Evolutionary conservation across 2,329 filamentous ascomycete genomes (phyloP).

Genomic region (Stagonosporopsis chrysanthemi): DNA sequence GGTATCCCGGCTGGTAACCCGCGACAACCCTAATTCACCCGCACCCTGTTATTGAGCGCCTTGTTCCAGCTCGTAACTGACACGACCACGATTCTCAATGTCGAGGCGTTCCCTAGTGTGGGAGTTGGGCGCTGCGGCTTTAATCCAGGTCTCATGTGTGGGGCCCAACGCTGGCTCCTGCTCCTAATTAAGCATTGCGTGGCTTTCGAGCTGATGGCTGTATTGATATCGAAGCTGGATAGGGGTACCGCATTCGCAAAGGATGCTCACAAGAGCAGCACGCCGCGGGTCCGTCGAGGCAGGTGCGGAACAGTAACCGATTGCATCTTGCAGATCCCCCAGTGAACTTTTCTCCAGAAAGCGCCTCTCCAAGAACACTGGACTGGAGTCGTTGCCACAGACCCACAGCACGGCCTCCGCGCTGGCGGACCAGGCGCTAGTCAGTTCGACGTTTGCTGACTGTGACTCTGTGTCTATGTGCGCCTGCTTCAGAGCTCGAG

Average conservation of each 20-base stretch:
- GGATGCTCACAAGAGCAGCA: background rate
- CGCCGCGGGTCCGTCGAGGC: background rate
- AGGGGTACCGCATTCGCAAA: background rate
- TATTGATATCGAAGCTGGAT: background rate
- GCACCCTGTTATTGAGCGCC: conserved; percentile 7
- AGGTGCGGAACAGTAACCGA: conserved; percentile 2
- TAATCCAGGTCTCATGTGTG: conserved; percentile 9
- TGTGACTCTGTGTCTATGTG: conserved; percentile 9
- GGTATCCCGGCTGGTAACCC: background rate
- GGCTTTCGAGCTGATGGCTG: conserved; percentile 12
- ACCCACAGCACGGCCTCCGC: conserved; percentile 14
- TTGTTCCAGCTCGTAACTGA: conserved; percentile 4
- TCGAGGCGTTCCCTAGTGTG: conserved; percentile 11
- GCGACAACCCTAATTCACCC: conserved; percentile 18
- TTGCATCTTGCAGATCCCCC: conserved; percentile 14
- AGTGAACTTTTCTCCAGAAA: conserved; percentile 15
- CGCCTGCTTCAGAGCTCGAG: background rate
- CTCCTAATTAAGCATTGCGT: conserved; percentile 9
- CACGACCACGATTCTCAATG: conserved; percentile 2
- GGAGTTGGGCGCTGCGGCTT: conserved; percentile 19
- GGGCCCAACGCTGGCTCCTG: conserved; percentile 14
- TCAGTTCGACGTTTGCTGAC: conserved; percentile 11
- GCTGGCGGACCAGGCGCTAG: conserved; percentile 15
- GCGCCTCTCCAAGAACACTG: conserved; percentile 11
- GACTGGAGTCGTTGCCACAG: conserved; percentile 18